phyloP scores from a whole-genome alignment of 2,329 filamentous ascomycete species.

The Didymosphaeria variabile region DNA sequence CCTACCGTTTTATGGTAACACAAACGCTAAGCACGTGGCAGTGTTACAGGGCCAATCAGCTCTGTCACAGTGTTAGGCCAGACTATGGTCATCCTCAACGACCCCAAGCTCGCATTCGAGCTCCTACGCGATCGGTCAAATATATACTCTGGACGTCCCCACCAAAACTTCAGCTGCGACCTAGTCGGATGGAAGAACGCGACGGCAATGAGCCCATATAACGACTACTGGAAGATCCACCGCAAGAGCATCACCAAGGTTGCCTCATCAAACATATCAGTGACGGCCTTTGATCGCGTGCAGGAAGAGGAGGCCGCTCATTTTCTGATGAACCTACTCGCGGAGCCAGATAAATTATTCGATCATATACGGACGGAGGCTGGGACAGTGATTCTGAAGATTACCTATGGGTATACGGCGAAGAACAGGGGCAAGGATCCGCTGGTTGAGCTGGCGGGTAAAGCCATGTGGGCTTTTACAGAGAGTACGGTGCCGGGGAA shows the following conservation, averaged over 20 bases:
- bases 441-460: conserved; percentile 54
- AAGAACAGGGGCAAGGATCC: conserved; percentile 53
- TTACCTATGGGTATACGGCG: conserved; percentile 54
- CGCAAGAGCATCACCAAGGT: conserved; percentile 38
- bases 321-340: conserved; percentile 30
- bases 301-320: conserved; percentile 35
- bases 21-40: background rate
- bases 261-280: conserved; percentile 26
- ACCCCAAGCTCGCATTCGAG: conserved; percentile 37
- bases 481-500: conserved; percentile 53
- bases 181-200: conserved; percentile 34
- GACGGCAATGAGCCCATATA: conserved; percentile 27
- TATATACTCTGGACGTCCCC: conserved; percentile 34
- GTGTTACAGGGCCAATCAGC: conserved; percentile 35
- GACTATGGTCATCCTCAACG: conserved; percentile 42
- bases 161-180: conserved; percentile 29
- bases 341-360: conserved; percentile 28
- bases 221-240: conserved; percentile 29
- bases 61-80: conserved; percentile 41
- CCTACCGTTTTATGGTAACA: background rate
- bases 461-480: conserved; percentile 53
- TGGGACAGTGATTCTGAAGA: conserved; percentile 37
- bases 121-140: conserved; percentile 33
- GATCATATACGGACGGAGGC: conserved; percentile 38
- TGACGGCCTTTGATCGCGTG: conserved; percentile 29